A percentile compares a stretch with the other conserved stretches of the same genome.
These are phyloP conservation scores for Truncatella angustata DNA, from an alignment of 2,329 filamentous ascomycete species.

Conservation along the genomic window DNA sequence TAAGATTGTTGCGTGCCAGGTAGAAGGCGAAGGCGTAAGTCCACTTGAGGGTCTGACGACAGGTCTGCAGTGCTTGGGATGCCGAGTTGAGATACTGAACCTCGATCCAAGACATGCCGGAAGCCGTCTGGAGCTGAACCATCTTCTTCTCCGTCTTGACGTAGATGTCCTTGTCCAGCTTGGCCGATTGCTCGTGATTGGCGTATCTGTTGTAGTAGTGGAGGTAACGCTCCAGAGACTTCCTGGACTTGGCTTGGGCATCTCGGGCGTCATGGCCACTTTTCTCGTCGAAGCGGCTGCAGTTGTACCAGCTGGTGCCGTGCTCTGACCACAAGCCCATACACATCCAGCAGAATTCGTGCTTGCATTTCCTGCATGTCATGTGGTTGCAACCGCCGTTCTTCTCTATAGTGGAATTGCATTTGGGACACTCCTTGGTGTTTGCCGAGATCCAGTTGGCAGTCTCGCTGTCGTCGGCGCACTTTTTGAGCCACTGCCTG, in stretches of 20 bases:
- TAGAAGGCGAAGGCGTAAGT: slow-evolving; percentile 99
- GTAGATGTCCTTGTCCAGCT: slow-evolving; percentile 93
- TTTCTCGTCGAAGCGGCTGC: slow-evolving; percentile 96
- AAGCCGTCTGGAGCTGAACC: slow-evolving; percentile 89
- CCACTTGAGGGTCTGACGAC: slow-evolving; percentile 98
- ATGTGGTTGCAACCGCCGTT: slow-evolving; percentile 56
- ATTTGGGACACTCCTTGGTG: slow-evolving; percentile 96
- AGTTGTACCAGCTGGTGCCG: slow-evolving; percentile 99
- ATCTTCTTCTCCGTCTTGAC: slow-evolving; percentile 99
- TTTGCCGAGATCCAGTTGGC: slow-evolving; percentile 99
- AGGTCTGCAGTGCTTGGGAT: slow-evolving; percentile 90
- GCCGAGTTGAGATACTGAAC: slow-evolving; percentile 95
- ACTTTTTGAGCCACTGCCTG: slow-evolving; percentile 96
- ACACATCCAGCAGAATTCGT: slow-evolving; percentile 92
- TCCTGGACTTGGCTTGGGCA: slow-evolving; percentile 85
- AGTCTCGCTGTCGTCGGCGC: slow-evolving; percentile 95
- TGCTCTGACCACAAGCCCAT: slow-evolving; percentile 99
- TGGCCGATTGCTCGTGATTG: slow-evolving; percentile 97
- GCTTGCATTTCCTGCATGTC: slow-evolving; percentile 35
- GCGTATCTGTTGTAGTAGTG: slow-evolving; percentile 99
- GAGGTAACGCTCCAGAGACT: slow-evolving; percentile 91
- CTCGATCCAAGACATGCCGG: slow-evolving; percentile 98
- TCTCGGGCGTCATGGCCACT: slow-evolving; percentile 87
- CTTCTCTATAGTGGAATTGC: slow-evolving; percentile 97
- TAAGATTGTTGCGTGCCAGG: slow-evolving; percentile 90